A percentile compares a stretch with the other conserved stretches of the same genome.
Evolutionary conservation across 495 filamentous ascomycete genomes (phyloP).

Genomic region (Aspergillus panamensis): DNA sequence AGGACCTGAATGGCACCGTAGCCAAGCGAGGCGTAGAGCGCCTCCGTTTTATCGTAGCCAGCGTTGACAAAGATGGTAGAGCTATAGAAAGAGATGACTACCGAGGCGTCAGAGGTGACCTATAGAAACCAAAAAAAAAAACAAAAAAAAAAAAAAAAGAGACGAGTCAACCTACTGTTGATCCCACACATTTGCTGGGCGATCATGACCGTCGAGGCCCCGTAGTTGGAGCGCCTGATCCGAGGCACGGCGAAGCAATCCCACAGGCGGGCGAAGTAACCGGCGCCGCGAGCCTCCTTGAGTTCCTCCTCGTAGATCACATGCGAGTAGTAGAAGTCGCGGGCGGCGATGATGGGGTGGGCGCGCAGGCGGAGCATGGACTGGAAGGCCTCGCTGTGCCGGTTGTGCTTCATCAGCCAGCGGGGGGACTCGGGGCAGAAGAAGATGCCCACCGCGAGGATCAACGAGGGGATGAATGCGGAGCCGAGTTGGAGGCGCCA

Average conservation of each 20-base stretch:
- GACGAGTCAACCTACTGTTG: slow-evolving; percentile 40
- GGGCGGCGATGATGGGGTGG: slow-evolving; percentile 36
- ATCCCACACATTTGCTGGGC: slow-evolving; percentile 45
- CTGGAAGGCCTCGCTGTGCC: slow-evolving; percentile 46
- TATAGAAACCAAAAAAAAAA: too few relatives aligned
- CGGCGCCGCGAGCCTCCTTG: slow-evolving; percentile 37
- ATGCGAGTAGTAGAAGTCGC: slow-evolving; percentile 44
- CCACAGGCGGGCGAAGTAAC: slow-evolving; percentile 55
- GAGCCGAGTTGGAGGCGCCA: slow-evolving; percentile 67
- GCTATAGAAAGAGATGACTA: slow-evolving; percentile 78
- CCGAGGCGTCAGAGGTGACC: slow-evolving; percentile 18
- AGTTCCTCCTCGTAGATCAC: slow-evolving; percentile 54
- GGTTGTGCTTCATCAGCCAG: slow-evolving; percentile 61
- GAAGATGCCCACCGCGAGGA: slow-evolving; percentile 55
- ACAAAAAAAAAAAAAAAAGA: too few relatives aligned
- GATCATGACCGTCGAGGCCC: slow-evolving; percentile 63
- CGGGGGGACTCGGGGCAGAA: slow-evolving; percentile 67
- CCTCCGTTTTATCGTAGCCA: slow-evolving; percentile 49
- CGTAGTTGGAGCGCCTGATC: slow-evolving; percentile 59
- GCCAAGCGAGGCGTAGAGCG: slow-evolving; percentile 65
- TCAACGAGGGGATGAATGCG: slow-evolving; percentile 63
- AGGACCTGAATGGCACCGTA: slow-evolving; percentile 66
- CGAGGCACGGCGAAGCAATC: slow-evolving; percentile 62
- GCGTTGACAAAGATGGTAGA: slow-evolving; percentile 64
- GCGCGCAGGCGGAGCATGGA: slow-evolving; percentile 56